Base-by-base conservation (phyloP, 2,329 filamentous ascomycete genomes). In the Didymella exigua region DNA sequence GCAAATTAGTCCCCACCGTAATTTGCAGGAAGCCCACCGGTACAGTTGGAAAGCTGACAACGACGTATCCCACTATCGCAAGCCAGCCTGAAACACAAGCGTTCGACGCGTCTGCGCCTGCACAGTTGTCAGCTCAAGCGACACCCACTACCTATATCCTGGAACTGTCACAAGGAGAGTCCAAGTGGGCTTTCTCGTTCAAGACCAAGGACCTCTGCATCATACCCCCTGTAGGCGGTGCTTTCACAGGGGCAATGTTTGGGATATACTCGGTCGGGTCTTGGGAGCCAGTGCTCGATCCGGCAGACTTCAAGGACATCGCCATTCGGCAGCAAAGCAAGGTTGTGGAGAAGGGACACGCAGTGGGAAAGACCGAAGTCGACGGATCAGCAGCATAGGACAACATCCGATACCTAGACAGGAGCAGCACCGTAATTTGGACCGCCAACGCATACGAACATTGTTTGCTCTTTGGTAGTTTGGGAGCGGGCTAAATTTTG, bases 181-280 rank as follows among this genome's bases (percentile, higher is more conserved):
- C 50, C 40, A 47, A n/a, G 7, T 65, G 63, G 59, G 21, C 48
- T 13, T 62, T 55, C 10, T 46, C 50, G 5, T 52, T 77, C 14
- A 54, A 67, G 4, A 77, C 72, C 14, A 48, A 61, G 18, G 53
- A 60, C 13, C 73, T 79, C 58, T 77, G 75, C 2, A 54, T 67
- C 14, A 60, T 69, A 29, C 75, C 78, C 2, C 71, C 71, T 0
- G 65, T 79, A 9, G 78, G 78, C 0, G 71, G 71, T 16, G 65
- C 74, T 2, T 81, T 79, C 29, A 79, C 77, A 1, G 78, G 78
- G 0, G 75, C 77, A 67, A 79, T 80, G 77, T 60, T 80, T 42
- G 78, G 79, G 0, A n/a, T 81, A 11, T 81, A 80, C 62, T 68
- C 76, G 1, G 78, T 76, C 60, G 78, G 76, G 4, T 72, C 77